A percentile compares a stretch with the other conserved stretches of the same genome.
Conservation (phyloP, 2,329 filamentous ascomycete genomes). For the Scopulariopsis brevicaulis region DNA sequence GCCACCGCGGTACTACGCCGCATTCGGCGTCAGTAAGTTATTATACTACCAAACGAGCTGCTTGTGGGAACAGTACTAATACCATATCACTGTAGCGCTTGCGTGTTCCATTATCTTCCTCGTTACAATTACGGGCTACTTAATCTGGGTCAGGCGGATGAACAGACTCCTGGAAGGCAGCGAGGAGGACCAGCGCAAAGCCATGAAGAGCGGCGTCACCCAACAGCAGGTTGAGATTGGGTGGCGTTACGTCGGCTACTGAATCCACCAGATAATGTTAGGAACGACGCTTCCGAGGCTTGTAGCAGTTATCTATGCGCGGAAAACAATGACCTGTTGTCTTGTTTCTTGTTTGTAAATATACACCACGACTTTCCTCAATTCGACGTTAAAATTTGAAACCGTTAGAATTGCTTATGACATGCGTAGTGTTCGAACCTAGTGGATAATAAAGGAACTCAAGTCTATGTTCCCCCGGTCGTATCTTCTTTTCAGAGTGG, state of each 20-base stretch:
- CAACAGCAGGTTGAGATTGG: constrained; percentile 13
- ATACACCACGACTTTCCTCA: too few relatives aligned
- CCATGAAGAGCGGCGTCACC: constrained; percentile 13
- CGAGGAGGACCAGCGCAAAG: constrained; percentile 9
- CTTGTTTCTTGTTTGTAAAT: too few relatives aligned
- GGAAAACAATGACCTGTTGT: too few relatives aligned
- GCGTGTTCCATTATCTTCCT: constrained; percentile 11
- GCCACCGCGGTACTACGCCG: constrained; percentile 12
- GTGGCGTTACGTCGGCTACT: constrained; percentile 14
- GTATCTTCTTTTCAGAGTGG: not conserved
- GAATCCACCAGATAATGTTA: not conserved
- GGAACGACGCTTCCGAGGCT: too few relatives aligned
- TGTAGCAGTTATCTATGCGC: too few relatives aligned
- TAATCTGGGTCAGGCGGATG: constrained; percentile 9
- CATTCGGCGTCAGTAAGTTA: constrained; percentile 9
- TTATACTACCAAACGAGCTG: not conserved
- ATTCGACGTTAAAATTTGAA: too few relatives aligned
- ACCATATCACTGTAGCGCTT: not conserved
- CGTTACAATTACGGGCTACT: constrained; percentile 12
- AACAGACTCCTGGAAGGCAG: constrained; percentile 11
- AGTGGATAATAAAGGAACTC: too few relatives aligned
- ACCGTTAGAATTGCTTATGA: too few relatives aligned
- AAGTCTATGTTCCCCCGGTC: too few relatives aligned
- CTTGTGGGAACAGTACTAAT: constrained; percentile 5
- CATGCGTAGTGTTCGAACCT: too few relatives aligned